These are phyloP conservation scores for Acer yangbiense DNA, from an alignment of 345 rosid species.

Conservation along the genomic window DNA sequence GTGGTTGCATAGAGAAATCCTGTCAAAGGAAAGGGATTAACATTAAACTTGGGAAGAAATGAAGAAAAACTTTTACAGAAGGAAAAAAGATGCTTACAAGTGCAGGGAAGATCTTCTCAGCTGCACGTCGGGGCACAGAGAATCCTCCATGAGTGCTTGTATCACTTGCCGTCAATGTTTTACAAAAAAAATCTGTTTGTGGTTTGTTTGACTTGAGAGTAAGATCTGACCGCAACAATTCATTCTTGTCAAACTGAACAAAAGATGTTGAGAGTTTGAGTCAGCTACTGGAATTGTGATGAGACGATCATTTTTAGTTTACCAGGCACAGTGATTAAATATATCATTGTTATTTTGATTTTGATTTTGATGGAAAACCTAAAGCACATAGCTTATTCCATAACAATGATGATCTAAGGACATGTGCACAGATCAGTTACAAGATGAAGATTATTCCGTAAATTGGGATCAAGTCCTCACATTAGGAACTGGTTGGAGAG, in stretches of 20 bases:
- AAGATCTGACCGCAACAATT: constrained; percentile 83
- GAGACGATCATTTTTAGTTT: constrained; percentile 1
- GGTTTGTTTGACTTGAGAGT: constrained; percentile 70
- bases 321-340: not conserved
- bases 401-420: not conserved
- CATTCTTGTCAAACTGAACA: constrained; percentile 89
- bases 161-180: constrained; percentile 95
- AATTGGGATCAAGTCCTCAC: constrained; percentile 40
- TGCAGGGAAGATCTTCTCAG: constrained; percentile 91
- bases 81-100: constrained; percentile 50
- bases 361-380: not conserved
- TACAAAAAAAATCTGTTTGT: constrained; percentile 88
- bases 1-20: constrained; percentile 97
- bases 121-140: constrained; percentile 95
- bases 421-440: constrained; percentile 7
- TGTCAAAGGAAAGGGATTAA: constrained; percentile 29
- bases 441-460: constrained; percentile 24
- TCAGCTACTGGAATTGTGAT: constrained; percentile 18
- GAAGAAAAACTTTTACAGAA: not conserved
- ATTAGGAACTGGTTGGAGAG: constrained; percentile 81
- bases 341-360: not conserved
- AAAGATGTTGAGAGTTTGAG: constrained; percentile 27
- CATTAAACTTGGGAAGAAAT: constrained; percentile 12
- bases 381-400: constrained; percentile 13
- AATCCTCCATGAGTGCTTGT: constrained; percentile 99